phyloP scores from a whole-genome alignment of 1,284 basidiomycete species.

The Marasmius tenuissimus region DNA sequence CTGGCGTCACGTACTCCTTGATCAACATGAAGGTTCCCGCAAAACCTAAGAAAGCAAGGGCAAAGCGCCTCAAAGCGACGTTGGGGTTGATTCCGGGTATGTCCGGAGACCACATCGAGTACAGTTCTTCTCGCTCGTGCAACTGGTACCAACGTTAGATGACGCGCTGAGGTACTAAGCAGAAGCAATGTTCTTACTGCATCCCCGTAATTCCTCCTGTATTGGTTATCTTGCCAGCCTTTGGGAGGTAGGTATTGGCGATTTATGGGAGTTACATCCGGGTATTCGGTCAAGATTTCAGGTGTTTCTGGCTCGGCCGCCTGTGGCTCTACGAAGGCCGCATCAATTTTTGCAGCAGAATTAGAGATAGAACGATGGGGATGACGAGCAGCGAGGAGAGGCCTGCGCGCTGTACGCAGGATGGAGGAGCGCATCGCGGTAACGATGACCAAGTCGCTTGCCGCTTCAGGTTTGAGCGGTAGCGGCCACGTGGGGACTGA shows the following conservation, averaged over 20 bases:
- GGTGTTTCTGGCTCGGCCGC: slow-evolving; percentile 36
- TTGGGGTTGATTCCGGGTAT: slow-evolving; percentile 34
- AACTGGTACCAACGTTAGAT: slow-evolving; percentile 45
- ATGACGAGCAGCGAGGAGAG: not conserved
- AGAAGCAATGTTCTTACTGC: slow-evolving; percentile 45
- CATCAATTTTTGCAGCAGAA: slow-evolving; percentile 5
- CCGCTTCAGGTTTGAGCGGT: not conserved
- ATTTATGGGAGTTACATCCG: slow-evolving; percentile 71
- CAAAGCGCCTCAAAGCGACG: slow-evolving; percentile 46
- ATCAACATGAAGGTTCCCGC: slow-evolving; percentile 55
- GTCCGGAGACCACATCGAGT: slow-evolving; percentile 91
- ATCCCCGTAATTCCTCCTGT: slow-evolving; percentile 86
- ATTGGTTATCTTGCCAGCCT: slow-evolving; percentile 83
- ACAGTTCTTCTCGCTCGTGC: slow-evolving; percentile 81
- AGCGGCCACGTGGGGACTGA: not conserved
- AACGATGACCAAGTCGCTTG: not conserved
- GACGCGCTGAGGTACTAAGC: slow-evolving; percentile 13
- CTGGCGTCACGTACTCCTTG: slow-evolving; percentile 53
- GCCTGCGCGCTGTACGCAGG: slow-evolving; percentile 1
- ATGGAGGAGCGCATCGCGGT: not conserved
- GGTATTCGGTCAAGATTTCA: slow-evolving; percentile 76
- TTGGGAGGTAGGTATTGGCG: slow-evolving; percentile 65
- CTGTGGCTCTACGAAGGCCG: slow-evolving; percentile 26
- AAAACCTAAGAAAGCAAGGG: slow-evolving; percentile 60
- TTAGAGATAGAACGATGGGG: not conserved